Evolutionary conservation across 2,329 filamentous ascomycete species (phyloP), one percentile per base, ranked within the genome.

Genomic region (Penicillium sp.): DNA sequence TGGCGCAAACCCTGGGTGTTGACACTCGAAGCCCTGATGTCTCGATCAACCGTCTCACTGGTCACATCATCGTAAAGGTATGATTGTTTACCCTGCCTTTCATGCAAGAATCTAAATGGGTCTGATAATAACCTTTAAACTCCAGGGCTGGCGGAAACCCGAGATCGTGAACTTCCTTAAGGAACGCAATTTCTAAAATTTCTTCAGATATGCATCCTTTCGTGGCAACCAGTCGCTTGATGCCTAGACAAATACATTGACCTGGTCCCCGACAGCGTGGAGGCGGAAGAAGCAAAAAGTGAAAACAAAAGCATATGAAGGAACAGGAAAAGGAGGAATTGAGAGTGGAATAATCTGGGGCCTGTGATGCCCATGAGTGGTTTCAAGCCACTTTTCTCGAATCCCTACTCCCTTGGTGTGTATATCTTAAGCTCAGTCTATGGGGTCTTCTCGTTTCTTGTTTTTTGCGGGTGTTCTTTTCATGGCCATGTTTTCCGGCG

Each of bases 1-100:
- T 98, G 57, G 78, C 81, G 39, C 70, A 77, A 19, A 83, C 81
- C 11, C 74, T 96, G 60, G 77, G 80, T 1, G 70, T 94, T 43
- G 76, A 66, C 40, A 83, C 78, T 19, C 69, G 62, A 43, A 76
- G 64, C 44, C 61, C 73, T 16, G 75, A 79, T 55, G 73, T 82
- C 10, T 70, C 71, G 13, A 79, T 88, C 47, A 87, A 87, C 71
- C 72, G 74, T 37, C 78, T 88, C 52, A 96, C 89, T 46, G 83
- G 84, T 52, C 89, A 96, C 69, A 83, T 98, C 54, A 79, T 89
- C 62, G 80, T 96, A 63, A 91, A 88, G 82, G 90, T 91, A 73
- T 67, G 49, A 50, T 50, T 35, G 14, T 31, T 37, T 7, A 24
- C 2, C 2, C 14, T 58, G 18, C 10, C 36, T 7, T 35, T 35